Base-by-base conservation (phyloP, 2,329 filamentous ascomycete genomes). In the Arthroderma sp. region DNA sequence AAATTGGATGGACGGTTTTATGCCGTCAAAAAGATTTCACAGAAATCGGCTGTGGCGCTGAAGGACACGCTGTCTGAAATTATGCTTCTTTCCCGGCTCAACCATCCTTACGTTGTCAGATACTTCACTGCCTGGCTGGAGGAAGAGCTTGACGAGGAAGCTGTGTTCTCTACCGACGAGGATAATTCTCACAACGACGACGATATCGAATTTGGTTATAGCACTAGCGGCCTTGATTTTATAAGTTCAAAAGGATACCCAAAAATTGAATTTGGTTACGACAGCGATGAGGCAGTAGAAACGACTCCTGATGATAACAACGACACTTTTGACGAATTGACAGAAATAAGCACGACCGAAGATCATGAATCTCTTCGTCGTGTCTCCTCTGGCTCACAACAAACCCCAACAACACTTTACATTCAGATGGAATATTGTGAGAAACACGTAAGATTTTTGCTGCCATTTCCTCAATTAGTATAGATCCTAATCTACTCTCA, bases 391-490 rank as follows among this genome's bases (percentile, higher is more conserved):
- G 67, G 66, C 43, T 71, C 71, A 9, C 63, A 65, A 44, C 70
- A 76, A 3, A 74, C 76, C 48, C 77, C 76, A 43, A 88, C 83
- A 0, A 81, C 88, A 5, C 72, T 98, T 36, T 98, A 95, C 60
- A 96, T 98, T 45, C 91, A 94, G 49, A 98, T 98, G 91, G 91
- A 98, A 60, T 94, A 95, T 53, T 98, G 91, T 57, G 89, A 96
- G 60, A 91, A 89, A 58, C 78, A 84, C 52, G 79, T 82, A 66
- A 61, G 74, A 65, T 22, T 43, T 43, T 6, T 3, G 6, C 15
- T 6, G n/a, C 29, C 33, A 36, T 11, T 10, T 43, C 8, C n/a
- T 34, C 3, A 10, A 8, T 36, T 36, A 22, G 15, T 41, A 8
- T 15, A 22, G 9, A 29, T 8, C 22, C 39, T 48, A 32, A 10